Evolutionary conservation across 305 asterid genomes (phyloP), one percentile per base, ranked within the genome.

Genomic region (Caryopteris hybrid): DNA sequence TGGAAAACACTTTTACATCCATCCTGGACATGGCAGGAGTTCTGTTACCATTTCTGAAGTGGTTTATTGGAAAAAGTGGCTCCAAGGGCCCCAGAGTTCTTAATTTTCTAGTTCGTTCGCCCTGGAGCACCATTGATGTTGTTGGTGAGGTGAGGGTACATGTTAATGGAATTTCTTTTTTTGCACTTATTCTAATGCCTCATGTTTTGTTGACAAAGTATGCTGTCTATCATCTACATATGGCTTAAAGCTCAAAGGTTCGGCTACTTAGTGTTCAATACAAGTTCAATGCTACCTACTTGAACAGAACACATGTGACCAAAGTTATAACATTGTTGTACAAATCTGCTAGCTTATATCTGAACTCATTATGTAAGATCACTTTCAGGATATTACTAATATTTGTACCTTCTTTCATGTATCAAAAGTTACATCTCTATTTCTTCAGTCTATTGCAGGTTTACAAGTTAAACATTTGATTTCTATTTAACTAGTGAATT

Each of bases 1-100:
- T 94, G 78, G 98, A 94, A 81, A 94, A 91, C 64, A 94, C 99
- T 74, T 91, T 91, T 79, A 94, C 99, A 53, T 94, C 99, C 57
- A 94, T 94, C 74, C 84, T 94, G 68, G 99, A 94, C 77, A 89
- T 91, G 98, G 99, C 98, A 23, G 98, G 98, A 55, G 95, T 94
- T 79, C 81, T 94, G 23, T 75, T 91, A 46, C 98, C 98, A 61
- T 81, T 88, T 73, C 79, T 94, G 77, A 91, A 88, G 85, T 91
- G 89, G 93, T 85, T 94, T 78, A 91, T 94, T 66, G 98, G 99
- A 61, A 89, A 83, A 78, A 84, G 84, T 75, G 79, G 81, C 71
- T 81, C 96, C 66, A 87, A 89, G 81, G 87, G 88, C 53, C 89
- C 91, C 62, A 78, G 76, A 70, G 77, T 85, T 78, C 84, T 94